Evolutionary conservation across 2,329 filamentous ascomycete genomes (phyloP), one percentile per base, ranked within the genome.

Genomic region (Chaetomiaceae sp.): DNA sequence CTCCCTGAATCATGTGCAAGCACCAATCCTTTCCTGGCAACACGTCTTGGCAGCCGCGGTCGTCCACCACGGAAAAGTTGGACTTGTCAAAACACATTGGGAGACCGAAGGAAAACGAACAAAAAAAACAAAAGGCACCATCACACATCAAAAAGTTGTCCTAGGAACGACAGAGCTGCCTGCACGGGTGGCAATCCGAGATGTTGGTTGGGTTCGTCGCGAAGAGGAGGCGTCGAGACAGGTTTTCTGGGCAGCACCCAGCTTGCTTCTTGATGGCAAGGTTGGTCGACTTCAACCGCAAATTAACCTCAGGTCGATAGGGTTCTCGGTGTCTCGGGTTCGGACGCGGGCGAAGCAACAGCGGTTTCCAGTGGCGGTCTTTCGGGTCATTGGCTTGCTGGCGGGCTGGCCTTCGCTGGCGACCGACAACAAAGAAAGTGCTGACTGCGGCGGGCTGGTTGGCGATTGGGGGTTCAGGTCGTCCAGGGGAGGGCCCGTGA

Each of bases 1-100:
- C 53, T 58, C 55, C 55, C 55, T 35, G 47, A 56, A 58, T 37
- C 41, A 58, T 53, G 42, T 43, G 38, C 38, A 27, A 44, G 27
- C 42, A 38, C 44, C 14, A 55, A 50, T 53, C 37, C 30, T 31
- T 52, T 45, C n/a, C n/a, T n/a, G 41, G 42, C 41, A 52, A 52
- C 45, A 31, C 17, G 41, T 51, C 54, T 57, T 58, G 58, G 58
- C 53, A 47, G 20, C 12, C 35, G 43, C 45, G 47, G 53, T 38
- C 41, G 33, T 44, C 37, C 40, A 31, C 34, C n/a, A n/a, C n/a
- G n/a, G n/a, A n/a, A n/a, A n/a, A n/a, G n/a, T n/a, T n/a, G n/a
- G n/a, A n/a, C n/a, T n/a, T n/a, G n/a, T n/a, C n/a, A n/a, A n/a
- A n/a, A n/a, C n/a, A n/a, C n/a, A n/a, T n/a, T n/a, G n/a, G 39